These are phyloP conservation scores for Singerocomus inundabilis DNA, from an alignment of 1,284 basidiomycete species.

Conservation along the genomic window DNA sequence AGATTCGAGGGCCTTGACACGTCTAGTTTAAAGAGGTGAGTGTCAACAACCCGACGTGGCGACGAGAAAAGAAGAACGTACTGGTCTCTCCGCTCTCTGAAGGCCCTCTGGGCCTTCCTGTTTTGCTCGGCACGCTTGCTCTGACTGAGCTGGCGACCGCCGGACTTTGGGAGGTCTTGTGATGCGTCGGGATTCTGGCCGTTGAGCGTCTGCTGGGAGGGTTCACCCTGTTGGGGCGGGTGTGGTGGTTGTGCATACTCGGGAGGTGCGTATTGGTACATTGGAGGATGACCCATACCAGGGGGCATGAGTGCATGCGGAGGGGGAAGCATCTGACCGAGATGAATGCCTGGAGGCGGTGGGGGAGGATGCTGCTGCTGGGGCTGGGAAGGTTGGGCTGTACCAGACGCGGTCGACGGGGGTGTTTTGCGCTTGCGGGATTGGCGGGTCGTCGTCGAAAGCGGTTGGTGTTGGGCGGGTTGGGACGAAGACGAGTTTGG, in stretches of 20 bases:
- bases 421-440: conserved; percentile 56
- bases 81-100: conserved; percentile 81
- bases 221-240: conserved; percentile 31
- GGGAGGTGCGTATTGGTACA: conserved; percentile 37
- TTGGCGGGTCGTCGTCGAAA: conserved; percentile 35
- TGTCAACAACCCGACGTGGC: not conserved
- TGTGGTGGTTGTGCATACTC: conserved; percentile 34
- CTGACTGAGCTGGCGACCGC: conserved; percentile 59
- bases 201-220: conserved; percentile 32
- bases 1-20: conserved; percentile 79
- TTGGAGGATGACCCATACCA: conserved; percentile 33
- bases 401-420: conserved; percentile 20
- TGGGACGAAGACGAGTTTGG: conserved; percentile 18
- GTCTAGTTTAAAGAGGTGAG: conserved; percentile 44
- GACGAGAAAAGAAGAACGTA: conserved; percentile 37
- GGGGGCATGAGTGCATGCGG: conserved; percentile 50
- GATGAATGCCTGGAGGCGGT: conserved; percentile 31
- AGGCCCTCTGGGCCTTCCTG: conserved; percentile 81
- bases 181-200: conserved; percentile 20
- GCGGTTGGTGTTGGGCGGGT: conserved; percentile 21
- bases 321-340: conserved; percentile 50
- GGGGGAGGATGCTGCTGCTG: conserved; percentile 28
- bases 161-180: conserved; percentile 13
- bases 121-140: conserved; percentile 86
- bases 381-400: conserved; percentile 28